Percentiles rank a stretch among this genome's conserved stretches.
Conservation (phyloP, 2,329 filamentous ascomycete genomes). For the Fusarium ramigenum region DNA sequence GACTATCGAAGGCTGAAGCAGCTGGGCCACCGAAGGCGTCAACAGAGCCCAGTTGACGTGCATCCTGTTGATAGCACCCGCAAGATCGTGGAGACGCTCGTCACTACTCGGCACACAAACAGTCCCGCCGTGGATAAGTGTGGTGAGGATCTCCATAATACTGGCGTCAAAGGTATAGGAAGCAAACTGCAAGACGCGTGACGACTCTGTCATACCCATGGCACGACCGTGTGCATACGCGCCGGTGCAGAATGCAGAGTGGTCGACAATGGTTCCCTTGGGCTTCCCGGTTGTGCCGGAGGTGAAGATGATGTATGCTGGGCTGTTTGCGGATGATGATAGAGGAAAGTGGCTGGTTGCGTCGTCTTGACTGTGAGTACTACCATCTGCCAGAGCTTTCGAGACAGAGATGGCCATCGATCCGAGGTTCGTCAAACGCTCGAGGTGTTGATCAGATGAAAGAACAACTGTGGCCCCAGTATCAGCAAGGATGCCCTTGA, state of each 20-base stretch:
- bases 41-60: constrained; percentile 32
- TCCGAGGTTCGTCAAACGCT: constrained; percentile 16
- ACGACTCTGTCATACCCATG: constrained; percentile 12
- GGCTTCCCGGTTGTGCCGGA: constrained; percentile 24
- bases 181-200: constrained; percentile 25
- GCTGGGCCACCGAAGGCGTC: constrained; percentile 31
- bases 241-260: constrained; percentile 21
- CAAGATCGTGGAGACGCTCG: constrained; percentile 50
- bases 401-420: background rate
- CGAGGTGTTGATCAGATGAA: background rate
- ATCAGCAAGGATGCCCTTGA: background rate
- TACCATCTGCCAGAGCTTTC: background rate
- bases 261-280: constrained; percentile 13
- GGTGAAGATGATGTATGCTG: constrained; percentile 22
- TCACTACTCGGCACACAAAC: constrained; percentile 49
- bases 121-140: constrained; percentile 41
- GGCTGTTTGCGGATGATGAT: background rate
- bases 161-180: constrained; percentile 44
- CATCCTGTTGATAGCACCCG: constrained; percentile 13
- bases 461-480: background rate
- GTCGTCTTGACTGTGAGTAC: accelerated
- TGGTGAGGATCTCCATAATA: constrained; percentile 35
- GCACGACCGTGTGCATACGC: constrained; percentile 4
- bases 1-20: constrained; percentile 21
- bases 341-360: background rate